These are phyloP conservation scores for Talaromyces liani DNA, from an alignment of 495 filamentous ascomycete genomes.

Conservation along the genomic window DNA sequence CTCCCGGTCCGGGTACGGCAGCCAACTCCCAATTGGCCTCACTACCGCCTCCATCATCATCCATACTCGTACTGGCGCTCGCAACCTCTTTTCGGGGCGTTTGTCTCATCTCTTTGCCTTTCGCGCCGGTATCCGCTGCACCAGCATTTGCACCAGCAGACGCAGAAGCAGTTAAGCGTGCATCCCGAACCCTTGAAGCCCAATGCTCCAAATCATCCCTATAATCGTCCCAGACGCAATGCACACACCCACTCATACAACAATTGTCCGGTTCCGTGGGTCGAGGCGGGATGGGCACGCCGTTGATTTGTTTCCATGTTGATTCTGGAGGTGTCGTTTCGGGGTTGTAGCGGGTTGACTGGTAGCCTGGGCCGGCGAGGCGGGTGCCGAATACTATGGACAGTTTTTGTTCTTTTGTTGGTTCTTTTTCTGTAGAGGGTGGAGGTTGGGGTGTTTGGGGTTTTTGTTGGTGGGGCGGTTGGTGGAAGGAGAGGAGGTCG, in stretches of 20 bases:
- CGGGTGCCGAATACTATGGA: conserved; percentile 71
- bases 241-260: conserved; percentile 97
- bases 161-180: conserved; percentile 30
- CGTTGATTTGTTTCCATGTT: conserved; percentile 58
- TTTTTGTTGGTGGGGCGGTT: conserved; percentile 18
- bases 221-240: conserved; percentile 93
- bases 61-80: conserved; percentile 51
- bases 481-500: conserved; percentile 25
- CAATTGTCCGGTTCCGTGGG: conserved; percentile 95
- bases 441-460: not conserved
- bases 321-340: conserved; percentile 32
- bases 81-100: conserved; percentile 30
- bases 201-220: conserved; percentile 88
- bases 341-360: conserved; percentile 51
- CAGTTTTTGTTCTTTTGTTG: conserved; percentile 37
- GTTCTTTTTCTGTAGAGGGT: conserved; percentile 9
- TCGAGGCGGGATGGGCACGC: conserved; percentile 71
- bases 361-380: conserved; percentile 61
- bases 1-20: conserved; percentile 17
- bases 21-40: conserved; percentile 54
- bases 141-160: not conserved
- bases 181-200: conserved; percentile 53
- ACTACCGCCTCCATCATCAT: conserved; percentile 75
- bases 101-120: conserved; percentile 27
- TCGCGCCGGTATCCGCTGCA: not conserved